These are phyloP conservation scores for Phytophthora fragariaefolia DNA, from an alignment of 352 stramenopile genomes.

Conservation along the genomic window DNA sequence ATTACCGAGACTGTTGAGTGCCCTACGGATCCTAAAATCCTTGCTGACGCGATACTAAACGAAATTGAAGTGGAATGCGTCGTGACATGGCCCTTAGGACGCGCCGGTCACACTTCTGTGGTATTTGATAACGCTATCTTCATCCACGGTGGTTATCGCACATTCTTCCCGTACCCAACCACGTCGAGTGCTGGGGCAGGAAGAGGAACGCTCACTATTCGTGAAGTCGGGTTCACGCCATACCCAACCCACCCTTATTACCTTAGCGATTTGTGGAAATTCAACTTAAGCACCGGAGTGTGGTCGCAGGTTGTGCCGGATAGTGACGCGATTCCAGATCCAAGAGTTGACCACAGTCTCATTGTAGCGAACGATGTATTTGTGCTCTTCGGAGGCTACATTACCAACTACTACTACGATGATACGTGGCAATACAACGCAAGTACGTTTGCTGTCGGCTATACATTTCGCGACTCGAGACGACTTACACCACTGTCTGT, in stretches of 20 bases:
- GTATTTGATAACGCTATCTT: conserved; percentile 79
- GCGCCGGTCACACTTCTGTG: conserved; percentile 87
- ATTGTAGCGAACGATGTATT: conserved; percentile 82
- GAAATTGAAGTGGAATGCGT: conserved; percentile 77
- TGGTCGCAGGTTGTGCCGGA: conserved; percentile 78
- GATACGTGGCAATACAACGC: conserved; percentile 98
- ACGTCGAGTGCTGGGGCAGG: conserved; percentile 86
- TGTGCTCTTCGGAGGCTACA: conserved; percentile 94
- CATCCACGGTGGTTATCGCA: conserved; percentile 95
- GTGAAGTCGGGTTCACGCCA: conserved; percentile 75
- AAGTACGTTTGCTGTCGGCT: conserved; percentile 42
- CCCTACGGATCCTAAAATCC: conserved; percentile 32
- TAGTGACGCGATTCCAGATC: conserved; percentile 47
- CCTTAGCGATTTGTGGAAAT: conserved; percentile 95
- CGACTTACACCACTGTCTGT: neutral
- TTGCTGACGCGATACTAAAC: conserved; percentile 69
- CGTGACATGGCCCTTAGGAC: conserved; percentile 87
- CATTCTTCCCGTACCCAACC: conserved; percentile 95
- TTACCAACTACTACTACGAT: conserved; percentile 94
- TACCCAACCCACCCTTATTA: conserved; percentile 95
- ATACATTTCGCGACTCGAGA: neutral
- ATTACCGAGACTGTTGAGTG: conserved; percentile 75
- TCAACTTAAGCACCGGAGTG: conserved; percentile 82
- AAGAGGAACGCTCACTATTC: conserved; percentile 56
- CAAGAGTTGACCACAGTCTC: conserved; percentile 87